These are phyloP conservation scores for Haplographium delicatum DNA, from an alignment of 495 filamentous ascomycete genomes.

Conservation along the genomic window DNA sequence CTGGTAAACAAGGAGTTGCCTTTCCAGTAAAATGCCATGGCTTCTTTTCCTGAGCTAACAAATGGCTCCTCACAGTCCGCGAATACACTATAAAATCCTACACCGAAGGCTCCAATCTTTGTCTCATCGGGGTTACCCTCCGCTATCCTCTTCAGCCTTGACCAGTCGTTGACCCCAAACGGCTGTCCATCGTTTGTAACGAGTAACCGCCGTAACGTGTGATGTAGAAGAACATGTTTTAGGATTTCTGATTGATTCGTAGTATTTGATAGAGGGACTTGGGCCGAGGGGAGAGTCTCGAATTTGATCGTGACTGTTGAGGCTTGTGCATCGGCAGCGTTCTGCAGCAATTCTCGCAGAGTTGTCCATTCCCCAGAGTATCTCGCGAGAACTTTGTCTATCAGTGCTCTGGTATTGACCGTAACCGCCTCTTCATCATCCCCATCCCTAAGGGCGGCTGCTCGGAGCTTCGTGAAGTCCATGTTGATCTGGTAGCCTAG, in stretches of 20 bases:
- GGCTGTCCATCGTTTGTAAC: constrained; percentile 86
- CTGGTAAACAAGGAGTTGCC: constrained; percentile 90
- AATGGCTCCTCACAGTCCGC: constrained; percentile 97
- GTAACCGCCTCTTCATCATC: constrained; percentile 97
- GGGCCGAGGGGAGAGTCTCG: constrained; percentile 78
- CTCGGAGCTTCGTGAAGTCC: constrained; percentile 78
- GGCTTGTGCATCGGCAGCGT: constrained; percentile 92
- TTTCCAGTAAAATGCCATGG: constrained; percentile 99
- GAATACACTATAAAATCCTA: constrained; percentile 98
- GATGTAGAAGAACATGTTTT: constrained; percentile 76
- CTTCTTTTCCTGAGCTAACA: constrained; percentile 81
- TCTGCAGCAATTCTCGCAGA: constrained; percentile 92
- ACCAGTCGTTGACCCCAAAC: constrained; percentile 88
- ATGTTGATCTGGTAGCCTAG: constrained; percentile 34
- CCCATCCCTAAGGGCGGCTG: constrained; percentile 77
- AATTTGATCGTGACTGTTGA: constrained; percentile 85
- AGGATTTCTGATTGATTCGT: constrained; percentile 63
- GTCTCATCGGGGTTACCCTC: constrained; percentile 98
- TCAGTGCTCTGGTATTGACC: constrained; percentile 91
- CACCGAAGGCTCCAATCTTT: constrained; percentile 97
- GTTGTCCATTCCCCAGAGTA: constrained; percentile 91
- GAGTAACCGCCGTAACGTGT: constrained; percentile 74
- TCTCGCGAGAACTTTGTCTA: constrained; percentile 93
- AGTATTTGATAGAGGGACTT: constrained; percentile 62
- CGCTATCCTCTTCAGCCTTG: constrained; percentile 88